Conservation (phyloP, 1,284 basidiomycete genomes). For the Ganoderma leucocontextum region DNA sequence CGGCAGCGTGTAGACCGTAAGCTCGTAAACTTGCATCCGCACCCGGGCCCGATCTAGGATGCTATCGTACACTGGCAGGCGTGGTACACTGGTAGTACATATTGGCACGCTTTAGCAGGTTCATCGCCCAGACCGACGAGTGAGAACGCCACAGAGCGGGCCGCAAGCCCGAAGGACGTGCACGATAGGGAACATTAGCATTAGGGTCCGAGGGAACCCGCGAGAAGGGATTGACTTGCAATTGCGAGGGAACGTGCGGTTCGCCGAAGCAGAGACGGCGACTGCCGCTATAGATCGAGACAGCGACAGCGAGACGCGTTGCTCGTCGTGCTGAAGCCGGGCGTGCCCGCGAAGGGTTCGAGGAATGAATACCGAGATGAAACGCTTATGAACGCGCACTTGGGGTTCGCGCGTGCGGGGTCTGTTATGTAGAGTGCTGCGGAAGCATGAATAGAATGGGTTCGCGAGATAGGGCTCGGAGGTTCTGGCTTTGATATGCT, state of each 20-base stretch:
- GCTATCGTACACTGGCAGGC: not conserved
- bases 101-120: too few relatives aligned
- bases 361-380: slow-evolving; percentile 5
- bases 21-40: not conserved
- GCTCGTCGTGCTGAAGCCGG: not conserved
- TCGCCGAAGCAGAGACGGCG: not conserved
- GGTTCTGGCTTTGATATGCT: not conserved
- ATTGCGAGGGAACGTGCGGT: not conserved
- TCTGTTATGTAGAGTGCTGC: not conserved
- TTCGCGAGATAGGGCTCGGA: not conserved
- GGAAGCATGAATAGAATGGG: not conserved
- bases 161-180: not conserved
- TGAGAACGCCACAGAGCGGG: not conserved
- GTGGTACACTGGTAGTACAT: not conserved
- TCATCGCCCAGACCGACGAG: not conserved
- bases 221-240: not conserved
- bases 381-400: not conserved
- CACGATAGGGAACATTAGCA: not conserved
- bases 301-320: not conserved
- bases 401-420: not conserved
- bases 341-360: not conserved
- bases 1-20: not conserved
- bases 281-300: not conserved
- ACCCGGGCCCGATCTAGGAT: not conserved
- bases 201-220: not conserved